phyloP scores from a whole-genome alignment of 2,329 filamentous ascomycete species.

The Aspergillus luchuensis region DNA sequence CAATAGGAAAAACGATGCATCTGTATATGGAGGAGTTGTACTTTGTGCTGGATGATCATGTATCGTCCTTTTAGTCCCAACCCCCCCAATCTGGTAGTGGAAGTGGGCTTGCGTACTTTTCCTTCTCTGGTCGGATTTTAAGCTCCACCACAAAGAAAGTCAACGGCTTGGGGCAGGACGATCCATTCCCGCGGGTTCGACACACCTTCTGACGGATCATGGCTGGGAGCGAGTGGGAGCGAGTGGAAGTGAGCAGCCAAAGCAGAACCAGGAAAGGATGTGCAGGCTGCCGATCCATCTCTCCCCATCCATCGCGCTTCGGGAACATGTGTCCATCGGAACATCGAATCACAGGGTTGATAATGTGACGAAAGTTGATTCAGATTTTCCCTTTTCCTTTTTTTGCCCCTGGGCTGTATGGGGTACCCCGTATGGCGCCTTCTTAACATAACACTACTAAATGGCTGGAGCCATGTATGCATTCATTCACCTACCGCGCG shows the following conservation, averaged over 20 bases:
- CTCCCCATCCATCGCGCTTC: constrained; percentile 2
- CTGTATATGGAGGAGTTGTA: neutral
- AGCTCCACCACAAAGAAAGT: constrained; percentile 12
- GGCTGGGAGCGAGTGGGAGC: constrained; percentile 10
- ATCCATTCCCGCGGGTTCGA: constrained; percentile 33
- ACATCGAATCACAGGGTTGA: constrained; percentile 16
- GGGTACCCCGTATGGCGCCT: constrained; percentile 7
- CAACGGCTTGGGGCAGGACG: constrained; percentile 26
- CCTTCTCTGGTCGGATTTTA: constrained; percentile 6
- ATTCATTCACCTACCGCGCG: neutral
- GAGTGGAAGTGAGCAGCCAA: constrained; percentile 17
- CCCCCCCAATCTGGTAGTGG: neutral
- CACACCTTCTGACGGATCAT: constrained; percentile 29
- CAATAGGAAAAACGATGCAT: neutral
- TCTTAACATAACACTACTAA: neutral
- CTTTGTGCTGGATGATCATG: neutral
- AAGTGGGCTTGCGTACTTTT: constrained; percentile 5
- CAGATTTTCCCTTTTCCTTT: neutral
- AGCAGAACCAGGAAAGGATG: constrained; percentile 29
- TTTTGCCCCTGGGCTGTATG: constrained; percentile 4
- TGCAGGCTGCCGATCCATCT: constrained; percentile 30
- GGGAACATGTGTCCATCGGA: constrained; percentile 11
- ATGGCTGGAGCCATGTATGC: constrained; percentile 3
- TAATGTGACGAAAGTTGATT: constrained; percentile 14
- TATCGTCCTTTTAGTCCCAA: neutral